phyloP scores from a whole-genome alignment of 495 filamentous ascomycete genomes.

The Penicillium coffeae region DNA sequence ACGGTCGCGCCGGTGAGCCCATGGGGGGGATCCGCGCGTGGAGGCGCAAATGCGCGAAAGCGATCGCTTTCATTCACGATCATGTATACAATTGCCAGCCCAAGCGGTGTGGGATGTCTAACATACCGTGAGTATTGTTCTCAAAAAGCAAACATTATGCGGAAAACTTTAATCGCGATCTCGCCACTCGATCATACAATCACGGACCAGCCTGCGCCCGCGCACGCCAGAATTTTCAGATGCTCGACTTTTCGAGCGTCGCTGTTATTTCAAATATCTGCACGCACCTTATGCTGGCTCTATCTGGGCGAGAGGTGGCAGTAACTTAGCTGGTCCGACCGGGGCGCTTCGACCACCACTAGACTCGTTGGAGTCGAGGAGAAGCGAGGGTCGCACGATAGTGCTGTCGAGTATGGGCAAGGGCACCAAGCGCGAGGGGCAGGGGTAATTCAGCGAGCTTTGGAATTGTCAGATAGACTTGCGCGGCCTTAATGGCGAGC shows the following conservation, averaged over 20 bases:
- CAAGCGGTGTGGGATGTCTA: background rate
- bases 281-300: background rate
- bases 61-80: background rate
- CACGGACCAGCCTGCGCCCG: background rate
- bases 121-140: no score
- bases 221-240: background rate
- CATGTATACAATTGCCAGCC: background rate
- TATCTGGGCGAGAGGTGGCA: background rate
- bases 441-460: no score
- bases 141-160: no score
- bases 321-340: background rate
- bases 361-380: no score
- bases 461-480: no score
- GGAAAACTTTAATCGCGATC: background rate
- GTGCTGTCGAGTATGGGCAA: no score
- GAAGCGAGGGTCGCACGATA: background rate
- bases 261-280: background rate
- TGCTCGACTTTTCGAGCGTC: background rate
- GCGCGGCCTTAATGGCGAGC: no score
- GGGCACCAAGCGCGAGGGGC: no score
- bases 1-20: conserved; percentile 12
- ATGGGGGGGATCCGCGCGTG: conserved; percentile 2
- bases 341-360: background rate
- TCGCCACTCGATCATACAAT: background rate
- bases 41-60: background rate